phyloP scores from a whole-genome alignment of 768 basidiomycete genomes.

The Boletus speciosus region DNA sequence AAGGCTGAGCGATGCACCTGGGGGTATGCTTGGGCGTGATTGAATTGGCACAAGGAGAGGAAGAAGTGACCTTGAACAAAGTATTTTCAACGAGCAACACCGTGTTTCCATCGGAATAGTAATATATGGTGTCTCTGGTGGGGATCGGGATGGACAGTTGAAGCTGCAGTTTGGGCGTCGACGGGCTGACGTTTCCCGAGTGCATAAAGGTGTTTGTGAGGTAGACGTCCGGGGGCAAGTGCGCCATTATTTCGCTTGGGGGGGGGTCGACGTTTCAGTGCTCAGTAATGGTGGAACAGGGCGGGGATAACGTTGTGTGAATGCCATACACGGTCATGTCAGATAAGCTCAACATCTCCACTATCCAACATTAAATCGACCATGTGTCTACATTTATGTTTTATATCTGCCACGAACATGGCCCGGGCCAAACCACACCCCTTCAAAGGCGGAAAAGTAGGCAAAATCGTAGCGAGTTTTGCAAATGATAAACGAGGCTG shows the following conservation, averaged over 20 bases:
- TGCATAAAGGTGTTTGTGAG: slow-evolving; percentile 34
- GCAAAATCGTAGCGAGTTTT: slow-evolving; percentile 6
- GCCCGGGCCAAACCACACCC: background rate
- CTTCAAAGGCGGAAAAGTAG: background rate
- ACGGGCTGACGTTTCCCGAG: slow-evolving; percentile 29
- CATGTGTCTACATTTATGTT: slow-evolving; percentile 8
- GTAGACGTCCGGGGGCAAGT: slow-evolving; percentile 31
- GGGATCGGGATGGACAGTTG: slow-evolving; percentile 33
- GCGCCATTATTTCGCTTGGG: slow-evolving; percentile 23
- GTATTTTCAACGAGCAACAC: slow-evolving; percentile 42
- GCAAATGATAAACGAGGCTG: slow-evolving; percentile 9
- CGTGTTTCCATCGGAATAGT: slow-evolving; percentile 38
- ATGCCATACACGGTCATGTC: background rate
- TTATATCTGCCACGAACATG: slow-evolving; percentile 6
- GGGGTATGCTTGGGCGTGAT: slow-evolving; percentile 21
- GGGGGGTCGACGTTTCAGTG: slow-evolving; percentile 3
- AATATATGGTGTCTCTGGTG: slow-evolving; percentile 40
- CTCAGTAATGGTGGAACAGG: slow-evolving; percentile 7
- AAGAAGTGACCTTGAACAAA: slow-evolving; percentile 45
- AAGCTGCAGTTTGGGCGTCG: slow-evolving; percentile 33
- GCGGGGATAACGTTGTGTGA: slow-evolving; percentile 16
- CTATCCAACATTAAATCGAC: background rate
- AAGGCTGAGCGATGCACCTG: slow-evolving; percentile 41
- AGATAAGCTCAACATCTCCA: slow-evolving; percentile 19
- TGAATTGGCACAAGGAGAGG: slow-evolving; percentile 5